phyloP scores from a whole-genome alignment of 176 grass and related monocot species.

The Saccharum spontaneum region DNA sequence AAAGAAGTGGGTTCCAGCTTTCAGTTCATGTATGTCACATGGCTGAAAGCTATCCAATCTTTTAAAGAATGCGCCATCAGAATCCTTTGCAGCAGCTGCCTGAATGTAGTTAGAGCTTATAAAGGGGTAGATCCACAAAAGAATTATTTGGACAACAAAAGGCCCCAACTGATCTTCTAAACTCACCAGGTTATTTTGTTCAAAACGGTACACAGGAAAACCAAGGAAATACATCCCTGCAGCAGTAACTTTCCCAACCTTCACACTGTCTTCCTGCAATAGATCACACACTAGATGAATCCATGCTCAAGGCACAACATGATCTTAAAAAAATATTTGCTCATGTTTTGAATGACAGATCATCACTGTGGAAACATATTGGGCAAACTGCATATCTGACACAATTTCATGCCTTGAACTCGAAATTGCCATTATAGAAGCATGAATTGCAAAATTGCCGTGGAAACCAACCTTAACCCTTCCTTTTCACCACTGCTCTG shows the following conservation, averaged over 20 bases:
- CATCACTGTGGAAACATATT: background rate
- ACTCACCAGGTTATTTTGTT: slow-evolving; percentile 72
- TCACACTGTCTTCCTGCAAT: slow-evolving; percentile 85
- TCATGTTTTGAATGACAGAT: slow-evolving; percentile 12
- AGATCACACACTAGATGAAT: slow-evolving; percentile 25
- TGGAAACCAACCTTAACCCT: background rate
- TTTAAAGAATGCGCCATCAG: slow-evolving; percentile 94
- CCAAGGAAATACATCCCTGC: slow-evolving; percentile 93
- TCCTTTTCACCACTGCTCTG: background rate
- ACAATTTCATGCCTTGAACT: background rate
- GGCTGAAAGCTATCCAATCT: slow-evolving; percentile 95
- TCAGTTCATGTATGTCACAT: slow-evolving; percentile 98
- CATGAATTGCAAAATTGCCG: background rate
- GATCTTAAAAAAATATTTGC: slow-evolving; percentile 4
- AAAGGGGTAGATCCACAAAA: background rate
- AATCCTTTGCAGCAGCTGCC: slow-evolving; percentile 75
- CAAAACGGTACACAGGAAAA: slow-evolving; percentile 90
- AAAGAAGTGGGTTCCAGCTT: slow-evolving; percentile 93
- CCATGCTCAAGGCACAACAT: slow-evolving; percentile 19
- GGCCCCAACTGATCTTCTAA: background rate
- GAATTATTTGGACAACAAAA: slow-evolving; percentile 19
- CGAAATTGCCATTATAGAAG: background rate
- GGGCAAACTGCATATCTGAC: background rate
- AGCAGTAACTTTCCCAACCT: slow-evolving; percentile 74
- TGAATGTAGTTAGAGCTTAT: slow-evolving; percentile 44